These are phyloP conservation scores for Aspergillus neotritici DNA, from an alignment of 2,329 filamentous ascomycete species.

Conservation along the genomic window DNA sequence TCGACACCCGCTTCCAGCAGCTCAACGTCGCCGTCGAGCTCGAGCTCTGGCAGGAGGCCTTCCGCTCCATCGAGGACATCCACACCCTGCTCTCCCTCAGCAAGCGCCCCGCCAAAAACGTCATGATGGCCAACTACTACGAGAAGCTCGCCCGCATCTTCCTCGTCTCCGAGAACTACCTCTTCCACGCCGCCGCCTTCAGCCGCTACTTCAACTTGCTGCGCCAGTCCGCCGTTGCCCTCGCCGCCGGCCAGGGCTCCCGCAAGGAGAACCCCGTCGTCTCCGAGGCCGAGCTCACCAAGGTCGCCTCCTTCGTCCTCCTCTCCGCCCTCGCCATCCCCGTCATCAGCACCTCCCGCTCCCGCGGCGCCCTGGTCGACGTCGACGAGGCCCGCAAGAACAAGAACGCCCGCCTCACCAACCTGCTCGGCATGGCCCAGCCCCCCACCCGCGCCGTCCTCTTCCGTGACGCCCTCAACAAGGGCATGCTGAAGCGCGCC, in stretches of 20 bases:
- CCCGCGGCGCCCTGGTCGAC: conserved; percentile 90
- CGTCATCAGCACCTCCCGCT: conserved; percentile 96
- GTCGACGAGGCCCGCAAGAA: conserved; percentile 96
- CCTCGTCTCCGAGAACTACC: conserved; percentile 97
- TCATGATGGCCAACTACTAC: conserved; percentile 99
- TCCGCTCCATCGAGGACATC: conserved; percentile 98
- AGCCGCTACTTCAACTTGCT: conserved; percentile 95
- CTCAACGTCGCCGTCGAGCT: conserved; percentile 96
- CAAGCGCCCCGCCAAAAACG: conserved; percentile 96
- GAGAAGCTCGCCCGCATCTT: conserved; percentile 99
- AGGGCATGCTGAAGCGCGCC: conserved; percentile 86
- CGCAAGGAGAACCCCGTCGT: conserved; percentile 93
- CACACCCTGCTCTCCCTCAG: conserved; percentile 95
- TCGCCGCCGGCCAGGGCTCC: conserved; percentile 77
- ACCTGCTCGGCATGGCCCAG: conserved; percentile 86
- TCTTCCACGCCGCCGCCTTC: conserved; percentile 98
- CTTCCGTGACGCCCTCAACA: conserved; percentile 94
- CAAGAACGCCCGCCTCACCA: conserved; percentile 96
- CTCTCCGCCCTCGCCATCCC: conserved; percentile 95
- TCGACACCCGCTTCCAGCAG: conserved; percentile 98
- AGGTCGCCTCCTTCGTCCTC: conserved; percentile 91
- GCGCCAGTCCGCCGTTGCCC: conserved; percentile 76
- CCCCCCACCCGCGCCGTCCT: conserved; percentile 82
- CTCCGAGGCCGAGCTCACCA: conserved; percentile 83
- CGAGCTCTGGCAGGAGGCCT: conserved; percentile 98